Evolutionary conservation across 1,139 yeast species (phyloP).

Genomic region (Zygosaccharomyces sapae): DNA sequence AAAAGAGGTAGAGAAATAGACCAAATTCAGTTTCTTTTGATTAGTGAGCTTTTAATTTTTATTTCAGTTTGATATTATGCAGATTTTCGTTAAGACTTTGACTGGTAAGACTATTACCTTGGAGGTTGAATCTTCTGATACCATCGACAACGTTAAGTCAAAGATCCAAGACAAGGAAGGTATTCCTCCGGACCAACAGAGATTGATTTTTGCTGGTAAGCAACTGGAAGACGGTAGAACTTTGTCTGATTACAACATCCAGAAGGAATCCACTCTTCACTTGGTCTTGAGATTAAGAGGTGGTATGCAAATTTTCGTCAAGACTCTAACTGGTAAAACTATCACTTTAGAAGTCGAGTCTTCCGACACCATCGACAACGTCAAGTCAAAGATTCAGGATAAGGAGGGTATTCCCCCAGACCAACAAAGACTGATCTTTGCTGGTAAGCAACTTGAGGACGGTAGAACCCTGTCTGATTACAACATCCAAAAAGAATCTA

Average conservation of each 20-base stretch:
- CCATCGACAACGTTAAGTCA: conserved; percentile 78
- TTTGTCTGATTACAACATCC: conserved; percentile 72
- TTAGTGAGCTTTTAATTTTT: neutral
- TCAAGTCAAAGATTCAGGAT: conserved; percentile 97
- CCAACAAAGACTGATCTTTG: conserved; percentile 96
- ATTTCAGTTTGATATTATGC: conserved; percentile 75
- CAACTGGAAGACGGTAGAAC: conserved; percentile 84
- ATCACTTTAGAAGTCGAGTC: conserved; percentile 67
- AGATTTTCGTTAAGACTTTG: conserved; percentile 57
- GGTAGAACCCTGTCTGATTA: conserved; percentile 85
- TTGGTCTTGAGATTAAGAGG: conserved; percentile 74
- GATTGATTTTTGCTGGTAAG: conserved; percentile 83
- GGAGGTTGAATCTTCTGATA: conserved; percentile 80
- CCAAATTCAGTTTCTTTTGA: neutral
- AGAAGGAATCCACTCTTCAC: conserved; percentile 71
- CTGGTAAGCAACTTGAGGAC: conserved; percentile 91
- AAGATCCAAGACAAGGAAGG: conserved; percentile 87
- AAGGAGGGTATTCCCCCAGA: conserved; percentile 98
- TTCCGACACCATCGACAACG: conserved; percentile 70
- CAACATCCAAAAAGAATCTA: conserved; percentile 88
- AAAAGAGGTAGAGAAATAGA: neutral
- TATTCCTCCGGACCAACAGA: conserved; percentile 83
- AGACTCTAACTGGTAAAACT: conserved; percentile 66
- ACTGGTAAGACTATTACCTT: conserved; percentile 78
- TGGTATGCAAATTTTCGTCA: conserved; percentile 47